Evolutionary conservation across 768 basidiomycete genomes (phyloP), one percentile per base, ranked within the genome.

Genomic region (Clavulina sp.): DNA sequence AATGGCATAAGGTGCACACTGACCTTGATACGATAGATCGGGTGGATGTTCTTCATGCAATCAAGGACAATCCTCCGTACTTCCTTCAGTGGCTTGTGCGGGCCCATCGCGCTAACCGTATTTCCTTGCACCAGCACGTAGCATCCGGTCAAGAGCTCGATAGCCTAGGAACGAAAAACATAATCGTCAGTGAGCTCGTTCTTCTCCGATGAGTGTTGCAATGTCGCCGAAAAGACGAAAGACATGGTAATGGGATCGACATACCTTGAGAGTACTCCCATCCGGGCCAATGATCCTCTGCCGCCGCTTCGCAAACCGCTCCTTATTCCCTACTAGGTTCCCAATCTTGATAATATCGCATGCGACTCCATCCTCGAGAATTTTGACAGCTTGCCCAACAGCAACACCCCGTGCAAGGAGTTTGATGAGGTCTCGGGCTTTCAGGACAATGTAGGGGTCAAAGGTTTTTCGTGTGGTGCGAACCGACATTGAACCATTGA

Each of bases 291-390:
- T 89, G 50, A 99, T 92, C 54, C 95, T 74, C 66, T 97, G 93
- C 56, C 95, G 70, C 57, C 95, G 69, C 68, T 97, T 97, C 56
- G 95, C 92, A 60, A 93, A 97, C 30, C 93, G 71, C 56, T 97
- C 95, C 64, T 93, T 96, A 65, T 96, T 97, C 59, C 89, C 71
- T 18, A 97, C 85, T 49, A 93, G 63, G 59, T 75, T 92, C 16
- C 95, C 93, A 55, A 97, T 96, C 68, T 97, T 96, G 63, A 99
- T 96, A 57, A 99, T 92, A 64, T 99, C 95, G 64, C 89, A 95
- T 2, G 89, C 85, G 21, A 84, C 72, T 44, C 74, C 74, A 63
- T 99, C 95, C 53, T 95, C 81, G 51, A 99, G 68, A 41, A 96
- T 79, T 64, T 91, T 91, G 50, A 84, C 75, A 0, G 89, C 92